Evolutionary conservation across 1,284 basidiomycete species (phyloP), one percentile per base, ranked within the genome.

Genomic region (Lentinus polychrous): DNA sequence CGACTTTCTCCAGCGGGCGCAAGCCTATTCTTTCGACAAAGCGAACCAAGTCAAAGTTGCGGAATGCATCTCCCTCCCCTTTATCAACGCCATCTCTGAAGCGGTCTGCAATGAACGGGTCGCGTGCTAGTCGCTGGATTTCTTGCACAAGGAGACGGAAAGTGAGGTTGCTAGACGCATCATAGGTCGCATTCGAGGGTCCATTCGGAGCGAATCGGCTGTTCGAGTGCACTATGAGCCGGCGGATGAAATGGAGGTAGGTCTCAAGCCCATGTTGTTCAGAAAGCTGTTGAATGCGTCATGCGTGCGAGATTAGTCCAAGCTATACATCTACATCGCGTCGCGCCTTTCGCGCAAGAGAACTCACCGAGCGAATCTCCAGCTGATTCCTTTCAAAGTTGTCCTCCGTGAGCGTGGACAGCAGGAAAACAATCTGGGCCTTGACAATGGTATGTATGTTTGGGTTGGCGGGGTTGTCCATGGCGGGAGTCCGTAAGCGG

Each of bases 211-310:
- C 63, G 40, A 87, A 75, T 53, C 86, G 76, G 45, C 78, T 70
- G 66, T 86, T 83, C n/a, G 85, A 86, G 53, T 91, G 86, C 41
- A 86, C 81, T 60, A 94, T 90, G 65, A 95, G 85, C 53, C 94
- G 86, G 54, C 93, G 87, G 57, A 97, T 89, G 71, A 94, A 94
- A 69, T 96, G 92, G 52, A 93, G 80, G 70, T 96, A 95, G 55
- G 92, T 94, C 67, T 95, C 94, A 60, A 91, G 78, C 49, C 92
- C 91, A 77, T 96, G 91, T 64, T 91, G 88, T 63, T 95, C 91
- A 55, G 91, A 91, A 59, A 96, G 80, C 93, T 96, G 53, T 18
- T 49, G 24, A 24, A 37, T 43, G 36, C 27, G 40, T 35, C 43
- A 17, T 22, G 10, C 17, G 23, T 18, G 47, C 6, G 3, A 40